Base-by-base conservation (phyloP, 179 eudicot species). In the Gypsophila paniculata region DNA sequence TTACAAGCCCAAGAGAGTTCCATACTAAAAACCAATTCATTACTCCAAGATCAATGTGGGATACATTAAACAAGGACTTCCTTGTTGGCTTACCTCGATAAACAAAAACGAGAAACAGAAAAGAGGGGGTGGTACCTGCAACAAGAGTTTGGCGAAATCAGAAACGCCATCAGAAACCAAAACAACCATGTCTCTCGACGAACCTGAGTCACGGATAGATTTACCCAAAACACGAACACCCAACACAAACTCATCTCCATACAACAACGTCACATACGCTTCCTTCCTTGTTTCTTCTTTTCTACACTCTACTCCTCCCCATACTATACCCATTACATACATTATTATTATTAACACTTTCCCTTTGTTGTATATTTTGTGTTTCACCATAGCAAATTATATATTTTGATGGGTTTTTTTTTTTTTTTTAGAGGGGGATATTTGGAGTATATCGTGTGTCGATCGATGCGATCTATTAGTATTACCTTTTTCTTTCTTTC, bases 121-220 rank as follows among this genome's bases (percentile, higher is more conserved):
- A n/a, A n/a, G 26, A 14, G 39, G 23, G 14, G n/a, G n/a, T n/a
- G n/a, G n/a, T 70, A 94, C 97, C 93, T 84, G 72, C 55, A 94
- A 90, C 14, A 94, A 90, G 53, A 76, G 61, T 71, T 87, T 94
- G 60, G 95, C 88, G 69, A 84, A 89, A 44, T 87, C 87, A 53
- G 99, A 94, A 32, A 94, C 99, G 15, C 99, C 97, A 75, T 91
- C 99, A 65, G 99, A 94, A 34, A 94, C 97, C 72, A 94, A 80
- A 73, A 82, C 95, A 6, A 91, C 99, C 96, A 91, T 90, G 68
- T 94, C 97, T 77, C 87, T 91, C 23, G 73, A 77, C 2, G 99
- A 88, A 49, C 92, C 87, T 0, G 90, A 85, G 59, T 94, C 95
- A 21, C 83, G 79, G 59, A 94, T 94, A 11, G 99, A 94, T 73